Evolutionary conservation across 257 asterid genomes (phyloP).

Genomic region (Perilla frutescens): DNA sequence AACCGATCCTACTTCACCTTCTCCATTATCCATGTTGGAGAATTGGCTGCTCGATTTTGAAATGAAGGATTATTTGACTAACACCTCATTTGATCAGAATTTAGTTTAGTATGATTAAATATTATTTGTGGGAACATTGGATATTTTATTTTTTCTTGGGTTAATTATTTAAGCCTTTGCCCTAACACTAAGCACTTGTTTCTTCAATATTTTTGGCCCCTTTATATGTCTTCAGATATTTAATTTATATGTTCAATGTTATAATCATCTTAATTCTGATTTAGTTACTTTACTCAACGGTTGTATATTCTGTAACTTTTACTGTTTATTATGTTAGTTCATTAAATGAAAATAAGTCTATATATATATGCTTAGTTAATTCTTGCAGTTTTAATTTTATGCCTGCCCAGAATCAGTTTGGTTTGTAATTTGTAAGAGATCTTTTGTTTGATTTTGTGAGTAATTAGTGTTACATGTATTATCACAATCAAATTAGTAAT

Average conservation of each 20-base stretch:
- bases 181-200: conserved; percentile 38
- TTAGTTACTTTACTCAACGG: neutral
- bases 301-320: too few relatives aligned
- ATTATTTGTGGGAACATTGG: neutral
- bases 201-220: neutral
- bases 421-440: neutral
- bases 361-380: too few relatives aligned
- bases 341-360: too few relatives aligned
- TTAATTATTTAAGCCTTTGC: neutral
- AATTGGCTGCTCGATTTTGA: conserved; percentile 73
- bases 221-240: neutral
- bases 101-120: conserved; percentile 34
- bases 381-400: too few relatives aligned
- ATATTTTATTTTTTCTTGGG: neutral
- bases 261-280: conserved; percentile 22
- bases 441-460: neutral
- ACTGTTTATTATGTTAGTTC: too few relatives aligned
- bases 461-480: neutral
- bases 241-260: conserved; percentile 12
- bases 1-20: conserved; percentile 41
- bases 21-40: conserved; percentile 63
- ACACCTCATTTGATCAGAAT: conserved; percentile 53
- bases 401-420: too few relatives aligned
- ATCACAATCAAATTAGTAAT: conserved; percentile 1
- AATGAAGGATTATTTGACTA: conserved; percentile 53